A percentile compares a stretch with the other conserved stretches of the same genome.
These are phyloP conservation scores for Penicillium cinerascens DNA, from an alignment of 495 filamentous ascomycete genomes.

Conservation along the genomic window DNA sequence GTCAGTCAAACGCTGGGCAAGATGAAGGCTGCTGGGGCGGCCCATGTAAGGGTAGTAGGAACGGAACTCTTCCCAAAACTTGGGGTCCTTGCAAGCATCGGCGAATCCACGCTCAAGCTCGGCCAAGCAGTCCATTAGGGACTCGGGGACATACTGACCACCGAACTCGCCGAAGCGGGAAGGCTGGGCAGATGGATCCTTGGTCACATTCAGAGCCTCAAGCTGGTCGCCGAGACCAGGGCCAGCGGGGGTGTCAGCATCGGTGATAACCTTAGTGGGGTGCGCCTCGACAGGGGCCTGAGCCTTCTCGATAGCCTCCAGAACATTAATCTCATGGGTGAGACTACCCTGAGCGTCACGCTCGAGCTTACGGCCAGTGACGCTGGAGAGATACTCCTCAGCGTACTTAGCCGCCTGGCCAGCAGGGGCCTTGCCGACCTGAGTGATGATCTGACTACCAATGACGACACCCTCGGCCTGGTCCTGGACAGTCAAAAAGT, in stretches of 20 bases:
- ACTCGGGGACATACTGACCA: slow-evolving; percentile 98
- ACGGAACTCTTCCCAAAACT: slow-evolving; percentile 96
- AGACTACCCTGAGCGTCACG: slow-evolving; percentile 35
- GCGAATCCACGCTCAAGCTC: slow-evolving; percentile 94
- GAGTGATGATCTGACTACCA: slow-evolving; percentile 86
- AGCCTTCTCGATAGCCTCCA: slow-evolving; percentile 60
- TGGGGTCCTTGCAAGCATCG: slow-evolving; percentile 73
- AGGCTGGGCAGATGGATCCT: slow-evolving; percentile 57
- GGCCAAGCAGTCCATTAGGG: slow-evolving; percentile 91
- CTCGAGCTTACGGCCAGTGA: slow-evolving; percentile 61
- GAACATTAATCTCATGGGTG: slow-evolving; percentile 38
- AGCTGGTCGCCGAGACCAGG: slow-evolving; percentile 69
- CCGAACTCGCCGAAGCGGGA: slow-evolving; percentile 94
- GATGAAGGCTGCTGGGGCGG: slow-evolving; percentile 84
- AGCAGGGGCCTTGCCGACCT: slow-evolving; percentile 64
- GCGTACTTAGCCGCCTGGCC: slow-evolving; percentile 72
- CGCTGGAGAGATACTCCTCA: slow-evolving; percentile 77
- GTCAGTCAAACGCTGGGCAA: slow-evolving; percentile 82
- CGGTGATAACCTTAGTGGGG: slow-evolving; percentile 56
- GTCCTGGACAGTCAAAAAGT: slow-evolving; percentile 79
- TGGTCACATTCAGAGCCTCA: slow-evolving; percentile 61
- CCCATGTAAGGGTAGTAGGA: slow-evolving; percentile 98
- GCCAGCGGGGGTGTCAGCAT: slow-evolving; percentile 52
- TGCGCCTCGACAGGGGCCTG: slow-evolving; percentile 27
- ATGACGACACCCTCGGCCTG: slow-evolving; percentile 96